A percentile compares a stretch with the other conserved stretches of the same genome.
phyloP scores from a whole-genome alignment of 1,139 yeast genomes.

The Yamadazyma sp. region DNA sequence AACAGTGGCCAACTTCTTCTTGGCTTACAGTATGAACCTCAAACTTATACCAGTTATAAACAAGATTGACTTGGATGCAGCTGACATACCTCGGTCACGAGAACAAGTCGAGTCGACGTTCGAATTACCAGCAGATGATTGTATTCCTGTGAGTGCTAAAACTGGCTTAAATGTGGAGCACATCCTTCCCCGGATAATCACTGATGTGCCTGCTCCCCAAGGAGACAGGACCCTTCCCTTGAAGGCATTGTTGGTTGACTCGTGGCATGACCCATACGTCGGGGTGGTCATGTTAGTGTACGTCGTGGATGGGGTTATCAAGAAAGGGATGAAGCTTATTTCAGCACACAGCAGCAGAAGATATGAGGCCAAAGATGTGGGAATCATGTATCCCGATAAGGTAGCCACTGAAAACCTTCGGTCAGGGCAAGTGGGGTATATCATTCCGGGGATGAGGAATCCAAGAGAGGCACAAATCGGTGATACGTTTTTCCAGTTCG shows the following conservation, averaged over 20 bases:
- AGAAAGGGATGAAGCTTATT: slow-evolving; percentile 70
- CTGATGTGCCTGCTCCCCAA: slow-evolving; percentile 69
- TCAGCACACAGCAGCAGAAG: slow-evolving; percentile 76
- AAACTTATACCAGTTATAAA: slow-evolving; percentile 86
- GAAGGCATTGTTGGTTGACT: slow-evolving; percentile 82
- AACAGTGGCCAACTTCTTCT: slow-evolving; percentile 90
- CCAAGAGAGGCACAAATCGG: slow-evolving; percentile 88
- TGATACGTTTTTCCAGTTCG: slow-evolving; percentile 79
- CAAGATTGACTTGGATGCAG: slow-evolving; percentile 87
- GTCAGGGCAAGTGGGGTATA: slow-evolving; percentile 94
- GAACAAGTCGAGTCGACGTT: slow-evolving; percentile 84
- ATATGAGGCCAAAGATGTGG: slow-evolving; percentile 89
- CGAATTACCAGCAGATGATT: slow-evolving; percentile 72
- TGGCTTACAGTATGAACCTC: slow-evolving; percentile 84
- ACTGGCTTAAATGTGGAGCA: slow-evolving; percentile 78
- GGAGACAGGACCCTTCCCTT: slow-evolving; percentile 60
- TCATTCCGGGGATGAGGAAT: slow-evolving; percentile 90
- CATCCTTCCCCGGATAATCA: slow-evolving; percentile 77
- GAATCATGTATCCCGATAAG: slow-evolving; percentile 92
- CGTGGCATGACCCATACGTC: slow-evolving; percentile 93
- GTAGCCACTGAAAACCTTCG: slow-evolving; percentile 58
- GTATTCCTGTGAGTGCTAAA: slow-evolving; percentile 88
- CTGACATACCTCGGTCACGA: slow-evolving; percentile 77
- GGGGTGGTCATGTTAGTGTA: slow-evolving; percentile 91
- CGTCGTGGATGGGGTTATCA: slow-evolving; percentile 78